Evolutionary conservation across 331 rosid species (phyloP).

Genomic region (Acacia pycnantha): DNA sequence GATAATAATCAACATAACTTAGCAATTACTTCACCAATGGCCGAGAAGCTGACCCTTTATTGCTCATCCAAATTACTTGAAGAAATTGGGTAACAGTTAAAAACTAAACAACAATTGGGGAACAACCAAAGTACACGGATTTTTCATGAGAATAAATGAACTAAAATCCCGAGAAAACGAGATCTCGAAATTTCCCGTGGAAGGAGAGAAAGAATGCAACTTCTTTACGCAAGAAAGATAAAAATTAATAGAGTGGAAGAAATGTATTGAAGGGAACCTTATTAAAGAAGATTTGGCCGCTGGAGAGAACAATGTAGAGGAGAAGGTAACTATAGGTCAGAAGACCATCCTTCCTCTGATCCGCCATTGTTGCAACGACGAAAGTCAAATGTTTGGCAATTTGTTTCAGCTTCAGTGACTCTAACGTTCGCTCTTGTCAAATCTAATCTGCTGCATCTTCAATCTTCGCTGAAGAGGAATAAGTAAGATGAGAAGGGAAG

Average conservation of each 20-base stretch:
- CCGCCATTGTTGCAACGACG: conserved; percentile 59
- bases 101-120: not conserved
- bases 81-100: not conserved
- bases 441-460: conserved; percentile 26
- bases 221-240: not conserved
- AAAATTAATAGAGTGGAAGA: not conserved
- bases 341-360: conserved; percentile 53
- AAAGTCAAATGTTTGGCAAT: not conserved
- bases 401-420: conserved; percentile 20
- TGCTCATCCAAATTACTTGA: not conserved
- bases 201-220: not conserved
- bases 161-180: not conserved
- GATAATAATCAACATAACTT: conserved; percentile 27
- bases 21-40: not conserved
- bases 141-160: not conserved
- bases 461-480: not conserved
- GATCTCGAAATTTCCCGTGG: conserved; percentile 19
- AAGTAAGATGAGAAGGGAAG: not conserved
- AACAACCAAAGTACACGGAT: not conserved
- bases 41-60: not conserved
- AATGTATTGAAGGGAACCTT: conserved; percentile 46
- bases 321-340: conserved; percentile 82
- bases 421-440: not conserved
- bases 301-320: conserved; percentile 91
- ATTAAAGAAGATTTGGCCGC: conserved; percentile 97